These are phyloP conservation scores for Candida golubevii DNA, from an alignment of 805 yeast genomes.

Conservation along the genomic window DNA sequence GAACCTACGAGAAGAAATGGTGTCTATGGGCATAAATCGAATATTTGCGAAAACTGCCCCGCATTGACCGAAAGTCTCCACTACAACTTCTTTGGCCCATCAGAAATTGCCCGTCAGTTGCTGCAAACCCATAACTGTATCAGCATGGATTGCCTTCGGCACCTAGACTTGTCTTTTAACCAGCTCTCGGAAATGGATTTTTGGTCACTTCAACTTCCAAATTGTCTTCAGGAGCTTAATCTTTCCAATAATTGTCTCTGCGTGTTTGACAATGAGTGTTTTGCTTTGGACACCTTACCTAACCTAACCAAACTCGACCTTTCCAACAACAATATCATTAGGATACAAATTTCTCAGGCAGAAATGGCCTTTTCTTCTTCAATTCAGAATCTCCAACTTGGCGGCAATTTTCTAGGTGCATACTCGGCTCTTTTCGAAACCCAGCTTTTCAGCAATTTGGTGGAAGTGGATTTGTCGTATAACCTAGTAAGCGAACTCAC, in stretches of 20 bases:
- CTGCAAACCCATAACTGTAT: background rate
- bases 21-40: background rate
- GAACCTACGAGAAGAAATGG: background rate
- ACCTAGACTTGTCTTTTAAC: conserved; percentile 28
- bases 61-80: conserved; percentile 13
- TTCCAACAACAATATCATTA: conserved; percentile 23
- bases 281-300: conserved; percentile 14
- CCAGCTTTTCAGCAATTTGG: conserved; percentile 12
- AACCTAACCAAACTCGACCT: conserved; percentile 17
- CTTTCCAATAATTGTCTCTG: conserved; percentile 26
- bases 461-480: conserved; percentile 22
- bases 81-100: conserved; percentile 19
- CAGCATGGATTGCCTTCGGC: background rate
- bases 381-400: conserved; percentile 18
- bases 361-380: background rate
- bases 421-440: conserved; percentile 6
- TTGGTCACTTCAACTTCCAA: conserved; percentile 19
- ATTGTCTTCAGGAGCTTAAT: conserved; percentile 17
- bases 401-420: conserved; percentile 23
- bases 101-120: conserved; percentile 5
- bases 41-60: conserved; percentile 1
- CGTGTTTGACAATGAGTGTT: conserved; percentile 14
- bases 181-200: conserved; percentile 19
- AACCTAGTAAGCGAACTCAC: conserved; percentile 18
- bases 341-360: conserved; percentile 6